Base-by-base conservation (phyloP, 768 basidiomycete species). In the Xanthoconium stramineum region DNA sequence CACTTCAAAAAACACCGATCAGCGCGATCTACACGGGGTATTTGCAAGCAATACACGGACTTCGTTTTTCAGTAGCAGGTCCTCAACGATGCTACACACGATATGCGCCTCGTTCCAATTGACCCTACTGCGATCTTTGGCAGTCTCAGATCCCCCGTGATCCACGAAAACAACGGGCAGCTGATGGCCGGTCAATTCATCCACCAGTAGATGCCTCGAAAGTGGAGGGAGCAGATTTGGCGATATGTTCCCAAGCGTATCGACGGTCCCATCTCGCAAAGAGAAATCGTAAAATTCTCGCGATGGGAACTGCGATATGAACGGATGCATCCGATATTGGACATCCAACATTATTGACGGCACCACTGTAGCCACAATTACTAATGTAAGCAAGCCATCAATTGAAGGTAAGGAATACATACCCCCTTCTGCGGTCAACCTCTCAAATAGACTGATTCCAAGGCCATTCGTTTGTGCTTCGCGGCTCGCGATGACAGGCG, bases 261-360 rank as follows among this genome's bases (percentile, higher is more conserved):
- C 83, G 24, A 88, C 80, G 1, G 91, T 94, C 15, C 93, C 93
- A 67, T 96, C 88, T 40, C 76, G 77, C 45, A 97, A 67, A 1
- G 79, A 76, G 29, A 76, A 75, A 42, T 83, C 75, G 74, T 98
- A 98, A 69, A 97, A 97, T 57, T 92, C 87, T 29, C 76, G 68
- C 37, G 89, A 85, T 11, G 95, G 93, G 75, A 98, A 98, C 20
- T 78, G 78, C 2, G 94, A 91, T 62, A 98, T 94, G 37, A 77
- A 76, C 13, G 94, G 95, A 64, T 95, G 93, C 94, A 98, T 98
- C 36, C 94, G 86, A 64, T 97, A 98, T 72, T 98, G 94, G n/a
- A 84, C 80, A 66, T 96, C 88, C 55, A 98, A 83, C 88, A 95
- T 94, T 59, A 94, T 83, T 6, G 90, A 88, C 11, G 93, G 92